Evolutionary conservation across 2,329 filamentous ascomycete genomes (phyloP), one percentile per base, ranked within the genome.

Genomic region (Leptographium galeiforme): DNA sequence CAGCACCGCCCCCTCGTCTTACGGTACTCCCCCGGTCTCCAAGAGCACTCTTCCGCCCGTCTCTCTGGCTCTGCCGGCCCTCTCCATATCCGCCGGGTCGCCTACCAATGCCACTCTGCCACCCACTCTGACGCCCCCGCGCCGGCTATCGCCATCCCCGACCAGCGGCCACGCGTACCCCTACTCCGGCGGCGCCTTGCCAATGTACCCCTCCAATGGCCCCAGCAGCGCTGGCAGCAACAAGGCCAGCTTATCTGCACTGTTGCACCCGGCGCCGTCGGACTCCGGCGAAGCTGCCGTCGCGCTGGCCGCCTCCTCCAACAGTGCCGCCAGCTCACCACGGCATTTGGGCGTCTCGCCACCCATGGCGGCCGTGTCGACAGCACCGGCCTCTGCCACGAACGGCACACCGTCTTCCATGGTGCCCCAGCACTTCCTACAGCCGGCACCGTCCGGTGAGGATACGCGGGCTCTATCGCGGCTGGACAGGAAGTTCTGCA

Each of bases 301-400:
- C 61, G 70, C 60, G 48, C 65, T 66, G 57, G 43, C 54, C 33
- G 69, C 58, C 46, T 69, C 62, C 61, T 69, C 58, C 48, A 66
- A 66, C 58, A 72, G 72, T 59, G 70, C 68, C 8, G 63, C 63
- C 57, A 78, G 73, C 59, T 82, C 78, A 50, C 73, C 75, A 11
- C 70, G 73, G 57, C 65, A 65, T 58, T 63, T 55, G 14, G 59
- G 55, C 34, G 51, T 47, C 4, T 8, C 45, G 19, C 32, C 39
- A 18, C 4, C 47, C 10, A 13, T 8, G 18, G n/a, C 40, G 5
- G 18, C 3, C 12, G 16, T 11, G 8, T 25, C 33, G 10, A n/a
- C 45, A 8, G 44, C 18, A 8, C 33, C 16, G 3, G 11, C 32
- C 6, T 45, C 10, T 4, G 18, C 46, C 4, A n/a, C n/a, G n/a